Percentiles rank a stretch among this genome's conserved stretches.
phyloP scores from a whole-genome alignment of 2,329 filamentous ascomycete species.

The Teratosphaeria gauchensis region DNA sequence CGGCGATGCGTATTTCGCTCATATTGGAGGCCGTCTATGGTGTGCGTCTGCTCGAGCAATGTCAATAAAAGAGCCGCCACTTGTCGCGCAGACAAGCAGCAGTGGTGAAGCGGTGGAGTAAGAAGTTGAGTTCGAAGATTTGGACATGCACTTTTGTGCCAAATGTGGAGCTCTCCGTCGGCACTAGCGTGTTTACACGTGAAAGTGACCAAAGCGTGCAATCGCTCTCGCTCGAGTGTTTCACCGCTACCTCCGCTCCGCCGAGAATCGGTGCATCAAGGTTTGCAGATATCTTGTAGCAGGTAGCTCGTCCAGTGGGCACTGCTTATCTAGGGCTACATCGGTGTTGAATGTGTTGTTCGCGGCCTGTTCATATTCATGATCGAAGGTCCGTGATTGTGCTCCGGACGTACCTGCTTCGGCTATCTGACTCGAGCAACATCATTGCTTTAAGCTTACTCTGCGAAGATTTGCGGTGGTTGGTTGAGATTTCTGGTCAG shows the following conservation, averaged over 20 bases:
- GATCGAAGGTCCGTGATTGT: no score
- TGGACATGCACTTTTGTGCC: not conserved
- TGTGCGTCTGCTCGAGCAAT: not conserved
- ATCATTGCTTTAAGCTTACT: no score
- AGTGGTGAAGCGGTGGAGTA: not conserved
- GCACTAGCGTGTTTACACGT: not conserved
- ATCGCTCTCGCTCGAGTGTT: not conserved
- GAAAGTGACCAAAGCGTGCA: not conserved
- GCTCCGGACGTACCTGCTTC: no score
- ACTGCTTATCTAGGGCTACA: no score
- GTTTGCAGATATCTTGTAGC: no score
- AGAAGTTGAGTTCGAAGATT: not conserved
- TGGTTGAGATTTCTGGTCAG: no score
- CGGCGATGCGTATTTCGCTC: slow-evolving; percentile 9
- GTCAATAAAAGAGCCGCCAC: not conserved
- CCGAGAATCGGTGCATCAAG: not conserved
- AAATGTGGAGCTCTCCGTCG: not conserved
- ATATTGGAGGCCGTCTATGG: not conserved
- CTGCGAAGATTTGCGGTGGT: no score
- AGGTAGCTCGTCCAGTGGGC: no score
- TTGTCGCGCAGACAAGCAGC: not conserved
- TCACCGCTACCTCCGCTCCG: not conserved
- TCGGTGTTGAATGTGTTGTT: no score
- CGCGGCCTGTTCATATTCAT: no score
- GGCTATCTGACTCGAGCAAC: no score